phyloP scores from a whole-genome alignment of 805 yeast species.

The Teunomyces pallodes region DNA sequence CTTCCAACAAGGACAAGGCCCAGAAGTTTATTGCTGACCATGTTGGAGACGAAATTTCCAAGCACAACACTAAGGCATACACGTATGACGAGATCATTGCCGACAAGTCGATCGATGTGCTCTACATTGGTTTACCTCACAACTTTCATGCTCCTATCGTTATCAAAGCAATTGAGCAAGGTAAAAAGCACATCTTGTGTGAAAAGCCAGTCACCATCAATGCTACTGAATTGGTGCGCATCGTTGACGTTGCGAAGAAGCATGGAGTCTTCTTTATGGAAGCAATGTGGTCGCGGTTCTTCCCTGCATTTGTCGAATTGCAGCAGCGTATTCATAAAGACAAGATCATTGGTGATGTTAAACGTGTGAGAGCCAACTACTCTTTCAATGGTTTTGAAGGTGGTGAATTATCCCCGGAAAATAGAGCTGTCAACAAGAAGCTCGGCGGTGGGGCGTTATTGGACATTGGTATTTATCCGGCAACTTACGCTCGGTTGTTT shows the following conservation, averaged over 20 bases:
- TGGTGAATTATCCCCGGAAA: conserved; percentile 24
- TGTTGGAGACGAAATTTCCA: conserved; percentile 17
- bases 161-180: conserved; percentile 39
- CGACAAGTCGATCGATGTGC: conserved; percentile 44
- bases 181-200: conserved; percentile 51
- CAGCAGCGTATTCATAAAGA: conserved; percentile 38
- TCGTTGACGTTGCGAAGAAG: conserved; percentile 42
- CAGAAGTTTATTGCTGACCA: conserved; percentile 24
- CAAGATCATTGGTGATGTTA: conserved; percentile 45
- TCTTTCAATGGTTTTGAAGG: conserved; percentile 32
- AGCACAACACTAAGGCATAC: conserved; percentile 15
- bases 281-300: conserved; percentile 57
- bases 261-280: conserved; percentile 53
- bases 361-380: conserved; percentile 44
- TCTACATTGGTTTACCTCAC: conserved; percentile 58
- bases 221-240: conserved; percentile 39
- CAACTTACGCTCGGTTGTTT: conserved; percentile 45
- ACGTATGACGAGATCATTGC: conserved; percentile 43
- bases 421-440: conserved; percentile 35
- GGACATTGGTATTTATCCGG: conserved; percentile 53
- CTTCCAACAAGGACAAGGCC: conserved; percentile 36
- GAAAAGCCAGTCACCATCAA: conserved; percentile 57
- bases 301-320: conserved; percentile 41
- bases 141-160: conserved; percentile 48
- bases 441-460: conserved; percentile 58